Conservation (phyloP, 164 flowering plant species). For the Cinnamomum micranthum region DNA sequence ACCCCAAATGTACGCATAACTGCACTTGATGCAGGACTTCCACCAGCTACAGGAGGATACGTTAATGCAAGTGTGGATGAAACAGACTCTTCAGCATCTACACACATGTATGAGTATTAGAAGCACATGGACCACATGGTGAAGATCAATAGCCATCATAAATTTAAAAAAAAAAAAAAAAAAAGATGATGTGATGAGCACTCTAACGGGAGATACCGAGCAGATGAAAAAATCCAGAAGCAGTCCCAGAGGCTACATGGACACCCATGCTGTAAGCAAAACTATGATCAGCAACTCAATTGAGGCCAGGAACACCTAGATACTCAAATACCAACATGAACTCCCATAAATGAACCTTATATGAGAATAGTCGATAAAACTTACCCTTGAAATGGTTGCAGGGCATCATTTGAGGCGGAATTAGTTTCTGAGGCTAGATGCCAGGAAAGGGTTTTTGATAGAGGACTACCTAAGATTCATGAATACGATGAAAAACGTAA, state of each 20-base stretch:
- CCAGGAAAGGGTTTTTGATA: constrained; percentile 89
- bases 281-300: not conserved
- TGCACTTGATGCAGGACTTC: constrained; percentile 40
- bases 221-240: constrained; percentile 44
- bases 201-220: constrained; percentile 38
- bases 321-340: not conserved
- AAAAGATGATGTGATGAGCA: not conserved
- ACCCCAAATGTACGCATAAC: constrained; percentile 38
- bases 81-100: constrained; percentile 43
- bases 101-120: constrained; percentile 7
- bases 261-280: constrained; percentile 43
- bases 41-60: constrained; percentile 27
- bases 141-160: not conserved
- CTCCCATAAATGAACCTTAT: not conserved
- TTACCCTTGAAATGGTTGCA: constrained; percentile 24
- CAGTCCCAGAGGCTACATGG: constrained; percentile 32
- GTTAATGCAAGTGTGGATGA: constrained; percentile 26
- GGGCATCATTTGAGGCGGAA: constrained; percentile 47
- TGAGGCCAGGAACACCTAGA: not conserved
- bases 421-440: constrained; percentile 85
- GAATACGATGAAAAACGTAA: not conserved
- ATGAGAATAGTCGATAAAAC: not conserved
- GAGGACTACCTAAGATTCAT: constrained; percentile 42
- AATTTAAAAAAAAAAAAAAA: not conserved
- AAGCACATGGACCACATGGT: not conserved